These are phyloP conservation scores for Aspergillus viridinutans DNA, from an alignment of 2,329 filamentous ascomycete species.

Conservation along the genomic window DNA sequence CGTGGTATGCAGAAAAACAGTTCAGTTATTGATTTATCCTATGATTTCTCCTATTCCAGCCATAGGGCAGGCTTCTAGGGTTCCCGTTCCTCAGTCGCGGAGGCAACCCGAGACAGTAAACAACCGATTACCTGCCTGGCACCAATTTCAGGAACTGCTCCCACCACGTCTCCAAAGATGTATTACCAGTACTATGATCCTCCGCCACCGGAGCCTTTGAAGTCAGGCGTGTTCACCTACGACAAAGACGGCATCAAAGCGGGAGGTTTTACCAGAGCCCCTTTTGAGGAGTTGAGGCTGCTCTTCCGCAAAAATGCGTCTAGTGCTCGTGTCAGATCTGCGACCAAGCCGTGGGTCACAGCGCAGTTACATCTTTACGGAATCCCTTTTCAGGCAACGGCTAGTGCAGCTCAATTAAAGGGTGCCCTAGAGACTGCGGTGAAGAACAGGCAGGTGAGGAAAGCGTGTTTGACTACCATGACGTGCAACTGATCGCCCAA, in stretches of 20 bases:
- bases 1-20: too few species aligned
- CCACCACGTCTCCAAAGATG: too few species aligned
- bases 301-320: neutral
- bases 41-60: neutral
- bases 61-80: neutral
- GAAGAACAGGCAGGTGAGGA: neutral
- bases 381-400: neutral
- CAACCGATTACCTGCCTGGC: neutral
- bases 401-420: neutral
- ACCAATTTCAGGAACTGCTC: too few species aligned
- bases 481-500: neutral
- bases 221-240: neutral
- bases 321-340: neutral
- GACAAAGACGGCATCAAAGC: neutral
- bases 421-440: neutral
- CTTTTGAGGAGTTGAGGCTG: neutral
- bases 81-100: neutral
- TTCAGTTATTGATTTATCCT: neutral
- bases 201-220: neutral
- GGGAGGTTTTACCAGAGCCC: neutral
- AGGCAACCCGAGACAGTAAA: neutral
- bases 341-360: slow-evolving; percentile 1
- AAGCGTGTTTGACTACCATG: neutral
- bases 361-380: slow-evolving; percentile 1
- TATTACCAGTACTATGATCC: neutral